A percentile compares a stretch with the other conserved stretches of the same genome.
phyloP scores from a whole-genome alignment of 1,284 basidiomycete genomes.

The Puccinia triticina region DNA sequence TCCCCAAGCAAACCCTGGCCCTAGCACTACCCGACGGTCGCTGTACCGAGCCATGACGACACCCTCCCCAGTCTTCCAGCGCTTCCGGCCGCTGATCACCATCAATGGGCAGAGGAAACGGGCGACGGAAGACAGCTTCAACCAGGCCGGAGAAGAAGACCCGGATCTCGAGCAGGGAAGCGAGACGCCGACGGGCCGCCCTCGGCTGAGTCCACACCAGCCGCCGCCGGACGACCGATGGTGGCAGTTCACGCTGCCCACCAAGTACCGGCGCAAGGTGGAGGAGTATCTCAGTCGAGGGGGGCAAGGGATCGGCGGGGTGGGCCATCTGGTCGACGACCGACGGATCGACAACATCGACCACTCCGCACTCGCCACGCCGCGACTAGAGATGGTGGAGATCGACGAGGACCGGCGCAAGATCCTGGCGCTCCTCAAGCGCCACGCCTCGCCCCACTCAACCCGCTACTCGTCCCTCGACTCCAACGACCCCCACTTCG shows the following conservation, averaged over 20 bases:
- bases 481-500: not conserved
- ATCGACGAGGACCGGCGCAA: constrained; percentile 28
- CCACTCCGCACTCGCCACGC: not conserved
- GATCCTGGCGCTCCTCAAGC: constrained; percentile 28
- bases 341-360: not conserved
- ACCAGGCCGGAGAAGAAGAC: constrained; percentile 1
- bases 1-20: not conserved
- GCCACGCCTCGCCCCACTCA: not conserved
- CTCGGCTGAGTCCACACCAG: not conserved
- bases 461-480: not conserved
- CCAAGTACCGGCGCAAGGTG: constrained; percentile 55
- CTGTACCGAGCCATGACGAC: constrained; percentile 32
- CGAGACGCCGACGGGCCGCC: not conserved
- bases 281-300: constrained; percentile 53
- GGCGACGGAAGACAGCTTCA: not conserved
- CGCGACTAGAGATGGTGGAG: constrained; percentile 15
- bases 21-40: constrained; percentile 13
- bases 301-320: constrained; percentile 31
- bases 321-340: not conserved
- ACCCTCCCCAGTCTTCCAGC: constrained; percentile 40
- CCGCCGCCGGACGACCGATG: constrained; percentile 53
- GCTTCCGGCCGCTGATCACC: constrained; percentile 20
- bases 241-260: constrained; percentile 57
- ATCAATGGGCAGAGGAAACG: not conserved
- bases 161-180: not conserved